phyloP scores from a whole-genome alignment of 2,329 filamentous ascomycete species.

The Epichloe typhina region DNA sequence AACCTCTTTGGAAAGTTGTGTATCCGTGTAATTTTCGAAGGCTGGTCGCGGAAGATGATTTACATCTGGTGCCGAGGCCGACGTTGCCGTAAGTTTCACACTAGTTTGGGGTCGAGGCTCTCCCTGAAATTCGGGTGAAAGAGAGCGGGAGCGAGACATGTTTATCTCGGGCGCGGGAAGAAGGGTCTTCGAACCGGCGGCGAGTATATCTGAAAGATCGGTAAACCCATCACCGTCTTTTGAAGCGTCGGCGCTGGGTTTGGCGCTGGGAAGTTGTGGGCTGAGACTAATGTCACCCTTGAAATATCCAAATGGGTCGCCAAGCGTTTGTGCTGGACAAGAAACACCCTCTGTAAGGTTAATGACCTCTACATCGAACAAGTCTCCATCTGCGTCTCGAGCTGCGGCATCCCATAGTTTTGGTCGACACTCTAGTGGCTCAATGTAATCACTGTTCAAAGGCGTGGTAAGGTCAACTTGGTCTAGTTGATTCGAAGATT shows the following conservation, averaged over 20 bases:
- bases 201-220: conserved; percentile 13
- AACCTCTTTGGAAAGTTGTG: conserved; percentile 49
- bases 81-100: neutral
- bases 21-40: conserved; percentile 48
- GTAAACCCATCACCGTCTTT: conserved; percentile 11
- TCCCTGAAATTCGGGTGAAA: neutral
- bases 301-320: conserved; percentile 28
- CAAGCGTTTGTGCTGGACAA: conserved; percentile 9
- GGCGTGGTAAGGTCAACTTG: conserved; percentile 26
- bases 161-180: neutral
- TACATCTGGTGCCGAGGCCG: neutral
- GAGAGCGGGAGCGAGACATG: no score
- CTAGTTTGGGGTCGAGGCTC: neutral
- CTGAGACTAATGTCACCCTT: conserved; percentile 6
- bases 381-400: conserved; percentile 48
- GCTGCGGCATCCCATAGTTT: conserved; percentile 61
- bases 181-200: neutral
- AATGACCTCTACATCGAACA: conserved; percentile 50
- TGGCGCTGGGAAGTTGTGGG: neutral
- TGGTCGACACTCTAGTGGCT: conserved; percentile 16
- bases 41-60: conserved; percentile 29
- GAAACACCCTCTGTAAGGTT: conserved; percentile 38
- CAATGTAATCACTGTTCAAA: conserved; percentile 25
- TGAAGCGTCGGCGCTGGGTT: neutral
- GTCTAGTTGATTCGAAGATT: conserved; percentile 37